Percentiles rank a stretch among this genome's conserved stretches.
Evolutionary conservation across 805 yeast genomes (phyloP).

Genomic region (Lipomyces yamadae): DNA sequence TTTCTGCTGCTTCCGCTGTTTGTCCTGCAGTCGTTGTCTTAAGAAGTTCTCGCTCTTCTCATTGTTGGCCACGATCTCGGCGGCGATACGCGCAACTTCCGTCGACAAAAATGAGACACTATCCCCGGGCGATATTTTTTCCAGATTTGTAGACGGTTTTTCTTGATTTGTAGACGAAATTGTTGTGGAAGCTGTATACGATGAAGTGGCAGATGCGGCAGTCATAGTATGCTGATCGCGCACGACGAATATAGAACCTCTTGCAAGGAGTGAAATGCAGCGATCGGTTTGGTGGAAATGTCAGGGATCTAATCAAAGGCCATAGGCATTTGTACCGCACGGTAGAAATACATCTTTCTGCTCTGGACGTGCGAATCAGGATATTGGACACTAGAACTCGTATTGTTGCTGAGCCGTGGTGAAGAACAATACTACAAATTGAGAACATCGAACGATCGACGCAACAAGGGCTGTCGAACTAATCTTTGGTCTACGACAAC

Average conservation of each 20-base stretch:
- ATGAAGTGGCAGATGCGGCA: neutral
- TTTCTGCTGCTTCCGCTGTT: slow-evolving; percentile 2
- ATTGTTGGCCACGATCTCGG: slow-evolving; percentile 6
- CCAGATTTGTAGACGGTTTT: neutral
- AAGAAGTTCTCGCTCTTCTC: slow-evolving; percentile 1
- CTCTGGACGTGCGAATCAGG: neutral
- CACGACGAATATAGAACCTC: neutral
- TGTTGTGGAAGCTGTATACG: neutral
- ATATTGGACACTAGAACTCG: neutral
- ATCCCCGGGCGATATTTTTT: neutral
- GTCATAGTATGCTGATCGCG: neutral
- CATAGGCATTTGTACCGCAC: neutral
- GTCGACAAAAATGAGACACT: neutral
- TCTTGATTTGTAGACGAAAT: neutral
- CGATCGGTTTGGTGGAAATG: neutral
- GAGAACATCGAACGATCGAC: neutral
- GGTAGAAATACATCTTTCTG: neutral
- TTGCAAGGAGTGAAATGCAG: neutral
- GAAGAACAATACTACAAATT: neutral
- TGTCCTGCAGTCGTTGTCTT: neutral
- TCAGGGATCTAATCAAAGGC: neutral
- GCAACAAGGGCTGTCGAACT: neutral
- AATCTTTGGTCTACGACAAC: neutral
- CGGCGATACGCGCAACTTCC: neutral
- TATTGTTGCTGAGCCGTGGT: neutral